Base-by-base conservation (phyloP, 2,329 filamentous ascomycete species). In the Pseudogymnoascus sp. region DNA sequence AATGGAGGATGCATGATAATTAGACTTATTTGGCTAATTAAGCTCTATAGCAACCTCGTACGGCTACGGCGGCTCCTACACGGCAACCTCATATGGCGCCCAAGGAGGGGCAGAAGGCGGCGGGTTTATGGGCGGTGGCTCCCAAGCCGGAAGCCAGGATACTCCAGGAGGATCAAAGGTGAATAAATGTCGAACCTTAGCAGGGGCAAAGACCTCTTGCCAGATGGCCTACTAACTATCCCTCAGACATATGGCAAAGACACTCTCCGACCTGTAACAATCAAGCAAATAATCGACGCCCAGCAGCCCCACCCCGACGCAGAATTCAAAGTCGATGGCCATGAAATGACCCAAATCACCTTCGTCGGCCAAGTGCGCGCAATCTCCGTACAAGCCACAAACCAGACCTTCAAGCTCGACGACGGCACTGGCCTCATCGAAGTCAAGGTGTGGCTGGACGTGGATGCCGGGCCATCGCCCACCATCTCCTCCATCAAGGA, bases 351-450 rank as follows among this genome's bases (percentile, higher is more conserved):
- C 41, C 80, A 84, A 68, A 78, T 95, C 64, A 93, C 89, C 30
- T 87, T 97, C 67, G 85, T 99, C 63, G 94, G 90, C 59, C 93
- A 97, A 79, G 87, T 99, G 68, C 90, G 91, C 72, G 86, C 86
- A 75, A 86, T 97, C 75, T 89, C 85, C 71, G 82, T 83, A n/a
- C 91, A 96, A 77, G 83, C 88, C 39, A 97, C 93, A 67, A 95
- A 96, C 77, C 86, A 91, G 67, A 96, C 90, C 50, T 96, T 95
- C 81, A 89, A 87, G 70, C 79, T 99, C 69, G 94, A 99, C 76
- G 94, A 99, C 75, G 94, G 94, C 72, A 99, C 95, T 1, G 92
- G 91, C 63, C 81, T 86, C 64, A 87, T 97, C 68, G 95, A 99
- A 75, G 92, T 91, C 67, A 95, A 94, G 78, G 86, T 89, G 73